Percentiles rank a stretch among this genome's conserved stretches.
phyloP scores from a whole-genome alignment of 192 early-diverging fungal genomes.

The Glomus cerebriforme region DNA sequence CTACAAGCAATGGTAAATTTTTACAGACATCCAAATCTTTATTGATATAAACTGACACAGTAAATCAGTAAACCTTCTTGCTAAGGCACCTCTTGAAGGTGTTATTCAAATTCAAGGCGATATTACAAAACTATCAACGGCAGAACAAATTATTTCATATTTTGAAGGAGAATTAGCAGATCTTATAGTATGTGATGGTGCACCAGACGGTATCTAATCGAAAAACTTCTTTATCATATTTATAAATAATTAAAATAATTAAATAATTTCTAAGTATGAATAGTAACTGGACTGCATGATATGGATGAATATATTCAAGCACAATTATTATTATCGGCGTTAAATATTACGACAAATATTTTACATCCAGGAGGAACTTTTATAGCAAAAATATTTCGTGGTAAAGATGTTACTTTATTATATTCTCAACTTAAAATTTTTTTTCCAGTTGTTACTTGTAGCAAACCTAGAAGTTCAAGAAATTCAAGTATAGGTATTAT shows the following conservation, averaged over 20 bases:
- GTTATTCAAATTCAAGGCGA: constrained; percentile 98
- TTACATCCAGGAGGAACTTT: constrained; percentile 89
- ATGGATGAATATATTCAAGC: constrained; percentile 99
- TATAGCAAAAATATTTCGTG: constrained; percentile 97
- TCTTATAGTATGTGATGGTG: constrained; percentile 95
- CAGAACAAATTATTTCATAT: constrained; percentile 85
- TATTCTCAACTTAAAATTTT: constrained; percentile 91
- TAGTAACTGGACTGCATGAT: constrained; percentile 95
- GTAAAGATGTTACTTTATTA: constrained; percentile 90
- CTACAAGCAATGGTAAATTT: constrained; percentile 80
- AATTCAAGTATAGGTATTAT: constrained; percentile 77
- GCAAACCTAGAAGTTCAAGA: constrained; percentile 92
- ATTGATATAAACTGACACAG: background rate
- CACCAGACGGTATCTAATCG: constrained; percentile 74
- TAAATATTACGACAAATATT: constrained; percentile 97
- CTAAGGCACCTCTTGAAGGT: constrained; percentile 82
- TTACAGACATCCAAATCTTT: background rate
- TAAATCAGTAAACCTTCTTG: background rate
- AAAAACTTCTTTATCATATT: background rate
- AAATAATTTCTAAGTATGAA: background rate
- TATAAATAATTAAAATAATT: too few species aligned
- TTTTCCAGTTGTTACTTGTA: constrained; percentile 87
- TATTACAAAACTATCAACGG: constrained; percentile 93
- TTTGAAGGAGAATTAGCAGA: constrained; percentile 90
- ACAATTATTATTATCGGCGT: constrained; percentile 90